A percentile compares a stretch with the other conserved stretches of the same genome.
Conservation (phyloP, 108 stramenopile genomes). For the Skeletonema potamos region DNA sequence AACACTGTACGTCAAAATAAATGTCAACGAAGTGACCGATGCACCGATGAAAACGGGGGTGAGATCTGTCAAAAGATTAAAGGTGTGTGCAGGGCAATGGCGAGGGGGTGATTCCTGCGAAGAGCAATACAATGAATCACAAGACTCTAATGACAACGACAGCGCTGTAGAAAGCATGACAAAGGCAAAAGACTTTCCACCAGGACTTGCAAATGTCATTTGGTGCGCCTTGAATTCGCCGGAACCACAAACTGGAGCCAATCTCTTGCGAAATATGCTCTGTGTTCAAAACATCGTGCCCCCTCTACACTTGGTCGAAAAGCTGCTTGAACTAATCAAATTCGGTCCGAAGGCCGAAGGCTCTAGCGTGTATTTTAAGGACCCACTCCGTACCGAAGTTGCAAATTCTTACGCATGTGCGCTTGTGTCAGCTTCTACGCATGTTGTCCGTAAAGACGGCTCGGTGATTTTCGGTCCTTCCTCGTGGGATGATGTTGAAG, state of each 20-base stretch:
- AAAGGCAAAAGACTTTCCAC: slow-evolving; percentile 28
- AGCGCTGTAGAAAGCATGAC: slow-evolving; percentile 11
- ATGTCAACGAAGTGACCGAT: not conserved
- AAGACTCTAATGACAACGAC: not conserved
- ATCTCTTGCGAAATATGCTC: slow-evolving; percentile 28
- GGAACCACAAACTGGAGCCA: slow-evolving; percentile 34
- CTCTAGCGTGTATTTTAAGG: slow-evolving; percentile 36
- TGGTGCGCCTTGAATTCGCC: slow-evolving; percentile 52
- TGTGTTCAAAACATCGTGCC: slow-evolving; percentile 29
- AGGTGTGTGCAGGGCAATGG: not conserved
- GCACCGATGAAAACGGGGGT: not conserved
- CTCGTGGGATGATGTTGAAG: slow-evolving; percentile 38
- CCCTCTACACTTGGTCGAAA: slow-evolving; percentile 23
- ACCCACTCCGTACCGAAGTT: slow-evolving; percentile 42
- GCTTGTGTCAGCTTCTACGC: slow-evolving; percentile 15
- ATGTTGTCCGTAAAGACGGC: slow-evolving; percentile 31
- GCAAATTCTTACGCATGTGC: slow-evolving; percentile 35
- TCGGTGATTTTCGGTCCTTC: slow-evolving; percentile 40
- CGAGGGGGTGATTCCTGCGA: not conserved
- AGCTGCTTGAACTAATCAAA: slow-evolving; percentile 39
- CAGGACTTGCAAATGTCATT: slow-evolving; percentile 35
- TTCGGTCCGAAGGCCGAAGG: slow-evolving; percentile 46
- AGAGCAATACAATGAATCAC: slow-evolving; percentile 3
- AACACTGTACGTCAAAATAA: not conserved
- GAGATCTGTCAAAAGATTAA: not conserved